phyloP scores from a whole-genome alignment of 2,329 filamentous ascomycete genomes.

The Fusarium lateritium region DNA sequence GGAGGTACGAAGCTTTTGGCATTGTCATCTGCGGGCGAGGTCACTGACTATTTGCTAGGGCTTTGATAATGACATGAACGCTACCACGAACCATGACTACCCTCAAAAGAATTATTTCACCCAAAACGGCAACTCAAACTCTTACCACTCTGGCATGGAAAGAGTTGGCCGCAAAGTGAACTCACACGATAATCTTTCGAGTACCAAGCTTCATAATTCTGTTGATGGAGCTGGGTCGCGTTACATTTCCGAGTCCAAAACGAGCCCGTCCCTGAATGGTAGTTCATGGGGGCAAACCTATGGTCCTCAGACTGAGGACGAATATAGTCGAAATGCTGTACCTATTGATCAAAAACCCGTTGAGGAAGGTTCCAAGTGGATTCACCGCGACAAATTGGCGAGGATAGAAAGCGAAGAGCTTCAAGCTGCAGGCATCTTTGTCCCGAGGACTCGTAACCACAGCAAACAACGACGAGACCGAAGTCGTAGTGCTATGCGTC shows the following conservation, averaged over 20 bases:
- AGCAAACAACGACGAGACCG: conserved; percentile 63
- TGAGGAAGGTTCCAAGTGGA: conserved; percentile 81
- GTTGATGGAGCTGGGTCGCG: conserved; percentile 46
- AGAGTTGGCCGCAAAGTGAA: conserved; percentile 54
- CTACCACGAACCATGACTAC: conserved; percentile 37
- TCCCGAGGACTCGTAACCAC: conserved; percentile 68
- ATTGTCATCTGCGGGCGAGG: conserved; percentile 7
- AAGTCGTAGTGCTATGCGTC: conserved; percentile 55
- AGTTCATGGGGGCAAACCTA: conserved; percentile 33
- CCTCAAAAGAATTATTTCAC: conserved; percentile 36
- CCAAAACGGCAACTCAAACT: conserved; percentile 49
- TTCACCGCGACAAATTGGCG: conserved; percentile 87
- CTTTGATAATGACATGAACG: conserved; percentile 39
- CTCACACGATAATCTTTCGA: conserved; percentile 54
- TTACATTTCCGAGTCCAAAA: conserved; percentile 45
- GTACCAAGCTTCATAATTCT: conserved; percentile 43
- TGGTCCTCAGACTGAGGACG: conserved; percentile 44
- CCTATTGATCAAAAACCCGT: conserved; percentile 53
- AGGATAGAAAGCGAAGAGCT: conserved; percentile 86
- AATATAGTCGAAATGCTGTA: conserved; percentile 47
- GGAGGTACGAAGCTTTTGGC: conserved; percentile 55
- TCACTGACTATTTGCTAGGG: conserved; percentile 41
- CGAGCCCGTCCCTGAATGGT: conserved; percentile 43
- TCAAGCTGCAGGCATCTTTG: conserved; percentile 80
- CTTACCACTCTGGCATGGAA: conserved; percentile 49